Base-by-base conservation (phyloP, 139 green algal genomes). In the Tetradesmus lagerheimii region DNA sequence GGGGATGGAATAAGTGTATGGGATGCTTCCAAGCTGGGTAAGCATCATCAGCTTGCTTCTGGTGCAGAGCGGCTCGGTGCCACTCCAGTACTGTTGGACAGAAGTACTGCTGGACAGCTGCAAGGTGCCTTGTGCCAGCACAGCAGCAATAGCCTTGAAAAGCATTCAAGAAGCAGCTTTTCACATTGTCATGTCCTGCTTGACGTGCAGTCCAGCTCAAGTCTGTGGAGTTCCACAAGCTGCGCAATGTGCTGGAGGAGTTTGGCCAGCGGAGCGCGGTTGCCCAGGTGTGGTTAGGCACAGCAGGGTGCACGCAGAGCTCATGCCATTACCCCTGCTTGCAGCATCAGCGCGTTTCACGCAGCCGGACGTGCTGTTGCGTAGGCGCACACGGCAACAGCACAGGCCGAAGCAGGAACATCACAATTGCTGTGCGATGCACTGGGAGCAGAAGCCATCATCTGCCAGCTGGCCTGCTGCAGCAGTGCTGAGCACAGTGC, bases 171-270 rank as follows among this genome's bases (percentile, higher is more conserved):
- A 8, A 4, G 43, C 43, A 50, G 8, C 43, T 50, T 50, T 14
- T 50, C 43, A 50, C 43, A 50, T 50, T 50, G n/a, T n/a, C 76
- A 16, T 83, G 20, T 14, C 9, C 18, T 71, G 16, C 83, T 16
- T 83, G 23, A 9, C 15, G 4, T 83, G 71, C 57, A 91, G 87
- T 35, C 12, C 77, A 67, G 1, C 78, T 91, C 8, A 47, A 39
- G 18, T n/a, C 27, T 27, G 50, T 89, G 5, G 87, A 93, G 2
- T 90, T 88, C 50, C 80, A 93, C 39, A 88, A 91, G 80, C 81
- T 93, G 39, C 87, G 80, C 23, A 50, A 90, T 41, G 39, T 92
- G 14, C 25, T 93, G 25, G 91, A 93, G 35, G 67, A 74, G 5
- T 93, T 93, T 41, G 91, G 91, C 0, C 45, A 83, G 1, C 77